Percentiles rank a stretch among this genome's conserved stretches.
Conservation (phyloP, 331 rosid genomes). For the Erythrophleum ivorense region DNA sequence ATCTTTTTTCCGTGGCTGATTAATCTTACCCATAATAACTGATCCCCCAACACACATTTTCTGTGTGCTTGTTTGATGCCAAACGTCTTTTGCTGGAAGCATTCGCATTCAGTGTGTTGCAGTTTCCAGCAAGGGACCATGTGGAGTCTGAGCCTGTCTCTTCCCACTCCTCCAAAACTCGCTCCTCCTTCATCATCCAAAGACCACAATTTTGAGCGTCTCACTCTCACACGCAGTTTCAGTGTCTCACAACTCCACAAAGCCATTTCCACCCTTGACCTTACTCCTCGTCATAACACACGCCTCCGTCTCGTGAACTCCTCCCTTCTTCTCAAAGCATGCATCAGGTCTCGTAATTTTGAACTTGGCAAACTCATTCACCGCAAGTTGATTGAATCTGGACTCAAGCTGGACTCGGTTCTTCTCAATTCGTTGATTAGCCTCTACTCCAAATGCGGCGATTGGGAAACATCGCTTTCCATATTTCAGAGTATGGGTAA, state of each 20-base stretch:
- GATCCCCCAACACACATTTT: too few species aligned
- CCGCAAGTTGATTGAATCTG: conserved; percentile 32
- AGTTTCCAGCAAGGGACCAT: too few species aligned
- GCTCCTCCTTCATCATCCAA: neutral
- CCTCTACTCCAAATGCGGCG: conserved; percentile 56
- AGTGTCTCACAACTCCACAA: conserved; percentile 35
- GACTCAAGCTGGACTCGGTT: conserved; percentile 44
- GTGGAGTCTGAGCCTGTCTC: too few species aligned
- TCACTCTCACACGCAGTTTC: neutral
- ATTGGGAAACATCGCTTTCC: conserved; percentile 24
- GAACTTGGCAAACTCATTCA: conserved; percentile 53
- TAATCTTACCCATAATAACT: too few species aligned
- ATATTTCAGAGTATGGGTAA: conserved; percentile 41
- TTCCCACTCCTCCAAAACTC: neutral
- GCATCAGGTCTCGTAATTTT: conserved; percentile 47
- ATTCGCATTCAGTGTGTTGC: too few species aligned
- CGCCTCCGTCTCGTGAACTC: conserved; percentile 26
- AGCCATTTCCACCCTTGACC: conserved; percentile 41
- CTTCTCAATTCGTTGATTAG: conserved; percentile 55
- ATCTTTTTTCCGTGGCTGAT: too few species aligned
- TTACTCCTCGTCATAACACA: neutral
- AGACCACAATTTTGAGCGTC: neutral
- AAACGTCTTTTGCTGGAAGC: too few species aligned
- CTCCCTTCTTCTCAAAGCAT: conserved; percentile 51
- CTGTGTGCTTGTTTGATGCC: too few species aligned